Conservation (phyloP, 2,329 filamentous ascomycete species). For the Cercospora sp. region DNA sequence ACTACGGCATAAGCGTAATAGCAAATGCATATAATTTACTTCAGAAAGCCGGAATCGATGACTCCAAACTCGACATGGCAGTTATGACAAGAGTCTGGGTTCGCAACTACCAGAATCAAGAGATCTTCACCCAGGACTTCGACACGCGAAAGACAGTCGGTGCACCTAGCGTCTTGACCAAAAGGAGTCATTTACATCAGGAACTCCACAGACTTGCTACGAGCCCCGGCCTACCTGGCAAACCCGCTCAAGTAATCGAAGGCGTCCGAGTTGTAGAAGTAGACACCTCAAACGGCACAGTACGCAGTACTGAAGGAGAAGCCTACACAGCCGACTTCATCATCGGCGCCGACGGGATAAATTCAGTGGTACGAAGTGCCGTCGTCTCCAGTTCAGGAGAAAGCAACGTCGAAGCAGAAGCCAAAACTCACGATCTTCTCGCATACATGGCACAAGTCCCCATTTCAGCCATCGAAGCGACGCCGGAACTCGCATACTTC, state of each 20-base stretch:
- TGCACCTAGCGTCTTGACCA: slow-evolving; percentile 12
- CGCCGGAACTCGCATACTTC: slow-evolving; percentile 8
- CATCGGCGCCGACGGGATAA: slow-evolving; percentile 21
- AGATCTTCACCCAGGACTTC: slow-evolving; percentile 12
- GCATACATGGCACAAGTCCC: slow-evolving; percentile 21
- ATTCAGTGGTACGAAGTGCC: slow-evolving; percentile 17
- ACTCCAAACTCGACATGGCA: slow-evolving; percentile 12
- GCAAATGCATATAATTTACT: slow-evolving; percentile 18
- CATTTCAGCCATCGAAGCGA: not conserved
- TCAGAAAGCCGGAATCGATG: slow-evolving; percentile 13
- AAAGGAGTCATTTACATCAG: slow-evolving; percentile 12
- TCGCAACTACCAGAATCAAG: slow-evolving; percentile 2
- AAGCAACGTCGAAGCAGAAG: slow-evolving; percentile 3
- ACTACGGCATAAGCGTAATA: slow-evolving; percentile 18
- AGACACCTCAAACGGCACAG: slow-evolving; percentile 1
- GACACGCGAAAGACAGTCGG: slow-evolving; percentile 16
- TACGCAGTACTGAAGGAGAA: not conserved
- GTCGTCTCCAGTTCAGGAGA: slow-evolving; percentile 11
- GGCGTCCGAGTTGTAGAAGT: slow-evolving; percentile 9
- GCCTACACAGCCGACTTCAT: slow-evolving; percentile 14
- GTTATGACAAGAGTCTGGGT: slow-evolving; percentile 12
- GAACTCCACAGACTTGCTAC: slow-evolving; percentile 19
- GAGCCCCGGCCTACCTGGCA: slow-evolving; percentile 5
- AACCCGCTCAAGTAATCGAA: slow-evolving; percentile 10
- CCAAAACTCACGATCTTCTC: slow-evolving; percentile 16